Evolutionary conservation across 306 rosid species (phyloP), one percentile per base, ranked within the genome.

Genomic region (Prunus kanzakura): DNA sequence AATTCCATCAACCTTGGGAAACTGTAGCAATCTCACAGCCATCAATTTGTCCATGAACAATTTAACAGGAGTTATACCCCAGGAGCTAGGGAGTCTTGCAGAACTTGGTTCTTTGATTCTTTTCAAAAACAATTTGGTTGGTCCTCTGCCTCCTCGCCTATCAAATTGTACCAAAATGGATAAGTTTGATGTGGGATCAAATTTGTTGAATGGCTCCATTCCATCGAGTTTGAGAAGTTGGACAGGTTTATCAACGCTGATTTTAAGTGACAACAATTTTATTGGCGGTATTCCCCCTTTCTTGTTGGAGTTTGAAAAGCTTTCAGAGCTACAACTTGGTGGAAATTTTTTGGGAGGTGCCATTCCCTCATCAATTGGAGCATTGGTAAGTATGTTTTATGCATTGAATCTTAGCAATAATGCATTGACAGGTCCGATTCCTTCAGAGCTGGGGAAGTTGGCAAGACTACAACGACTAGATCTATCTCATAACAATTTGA

Each of bases 401-500:
- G 87, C 79, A 20, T 76, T 95, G 83, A 95, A 95, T 86, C 89
- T 95, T 38, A 92, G 96, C 86, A 85, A 81, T 67, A 95, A 90
- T 78, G 83, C 84, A 57, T 81, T 94, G 84, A 86, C 70, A 11
- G 98, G 96, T 30, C 73, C 67, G 29, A 61, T 94, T 76, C 98
- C 98, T 52, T 50, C 20, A 0, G 96, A 87, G 81, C 64, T 94
- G 1, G 77, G 82, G 22, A 80, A 70, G 30, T 64, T 91, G 76
- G 68, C 54, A 20, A 77, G 0, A 23, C 80, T 90, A 19, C 82
- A 45, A 74, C n/a, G 6, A 9, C 22, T 95, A 64, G 96, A 90
- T 82, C 55, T 95, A 19, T 92, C 98, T 67, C 83, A 51, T 29
- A 95, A 92, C 87, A 86, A 92, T 74, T 85, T 95, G 86, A 88